Evolutionary conservation across 345 rosid genomes (phyloP).

Genomic region (rapeseed (Brassica napus)): Da-Ae NC_063435.1:15015001-15015500

Average conservation of each 20-base stretch:
- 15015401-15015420: conserved; percentile 56
- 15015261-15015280: background rate
- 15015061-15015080: conserved; percentile 94
- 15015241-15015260: conserved; percentile 60
- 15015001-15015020: background rate
- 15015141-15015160: conserved; percentile 24
- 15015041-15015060: conserved; percentile 98
- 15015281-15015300: background rate
- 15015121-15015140: background rate
- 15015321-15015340: conserved; percentile 92
- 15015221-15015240: conserved; percentile 93
- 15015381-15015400: conserved; percentile 92
- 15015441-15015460: conserved; percentile 2
- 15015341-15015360: conserved; percentile 92
- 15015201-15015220: conserved; percentile 98
- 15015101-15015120: conserved; percentile 28
- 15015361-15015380: conserved; percentile 94
- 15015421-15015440: background rate
- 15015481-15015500: conserved; percentile 20
- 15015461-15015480: conserved; percentile 2
- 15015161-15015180: conserved; percentile 47
- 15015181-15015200: conserved; percentile 87
- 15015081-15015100: conserved; percentile 91
- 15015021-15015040: conserved; percentile 47
- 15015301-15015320: no score